Percentiles rank a stretch among this genome's conserved stretches.
These are phyloP conservation scores for Ramalina peruviana DNA, from an alignment of 495 filamentous ascomycete genomes.

Conservation along the genomic window DNA sequence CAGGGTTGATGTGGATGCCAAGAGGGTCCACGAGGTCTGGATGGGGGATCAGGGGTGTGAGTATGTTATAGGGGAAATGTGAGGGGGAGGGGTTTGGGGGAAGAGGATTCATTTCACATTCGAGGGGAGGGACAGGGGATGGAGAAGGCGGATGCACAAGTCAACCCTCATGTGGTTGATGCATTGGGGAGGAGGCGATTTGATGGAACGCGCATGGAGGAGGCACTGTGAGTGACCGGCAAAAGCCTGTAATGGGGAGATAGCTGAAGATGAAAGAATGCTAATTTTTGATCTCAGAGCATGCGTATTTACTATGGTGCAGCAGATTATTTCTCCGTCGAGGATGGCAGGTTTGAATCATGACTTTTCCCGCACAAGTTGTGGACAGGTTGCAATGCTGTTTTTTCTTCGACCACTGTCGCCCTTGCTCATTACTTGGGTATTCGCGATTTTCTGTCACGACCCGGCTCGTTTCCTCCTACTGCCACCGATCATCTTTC, in stretches of 20 bases:
- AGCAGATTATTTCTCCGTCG: too few species aligned
- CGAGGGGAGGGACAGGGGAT: background rate
- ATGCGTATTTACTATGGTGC: background rate
- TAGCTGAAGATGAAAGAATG: too few species aligned
- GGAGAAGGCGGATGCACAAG: background rate
- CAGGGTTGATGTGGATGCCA: slow-evolving; percentile 64
- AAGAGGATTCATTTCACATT: background rate
- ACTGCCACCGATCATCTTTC: slow-evolving; percentile 15
- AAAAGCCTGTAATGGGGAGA: too few species aligned
- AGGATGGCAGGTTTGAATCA: too few species aligned
- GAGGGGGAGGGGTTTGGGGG: background rate
- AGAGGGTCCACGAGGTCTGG: slow-evolving; percentile 70
- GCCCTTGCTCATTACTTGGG: too few species aligned
- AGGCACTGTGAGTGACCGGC: too few species aligned
- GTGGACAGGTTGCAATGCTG: too few species aligned
- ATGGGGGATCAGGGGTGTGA: slow-evolving; percentile 65
- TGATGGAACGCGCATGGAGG: too few species aligned
- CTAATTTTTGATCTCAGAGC: background rate
- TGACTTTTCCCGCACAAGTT: too few species aligned
- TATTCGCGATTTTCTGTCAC: background rate
- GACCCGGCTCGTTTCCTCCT: slow-evolving; percentile 3
- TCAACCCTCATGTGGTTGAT: background rate
- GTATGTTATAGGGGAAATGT: slow-evolving; percentile 59
- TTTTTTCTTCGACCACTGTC: too few species aligned
- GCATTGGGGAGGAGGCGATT: too few species aligned